Evolutionary conservation across 208 protist species (phyloP).

Genomic region (Leishmania braziliensis): DNA sequence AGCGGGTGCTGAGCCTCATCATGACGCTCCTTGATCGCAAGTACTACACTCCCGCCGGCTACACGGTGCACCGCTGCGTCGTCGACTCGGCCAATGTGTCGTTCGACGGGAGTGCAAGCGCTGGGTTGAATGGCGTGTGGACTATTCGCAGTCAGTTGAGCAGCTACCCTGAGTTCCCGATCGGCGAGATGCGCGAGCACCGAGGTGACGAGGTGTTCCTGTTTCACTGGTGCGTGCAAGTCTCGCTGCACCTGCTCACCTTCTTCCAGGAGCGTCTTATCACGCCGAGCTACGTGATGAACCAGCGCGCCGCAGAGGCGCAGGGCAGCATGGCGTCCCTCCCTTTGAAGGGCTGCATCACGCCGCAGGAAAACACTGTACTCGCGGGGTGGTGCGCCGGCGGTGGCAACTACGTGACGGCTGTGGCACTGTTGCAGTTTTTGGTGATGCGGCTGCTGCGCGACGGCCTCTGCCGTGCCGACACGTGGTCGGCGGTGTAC

Average conservation of each 20-base stretch:
- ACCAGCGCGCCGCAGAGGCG: slow-evolving; percentile 47
- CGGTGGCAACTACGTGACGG: slow-evolving; percentile 79
- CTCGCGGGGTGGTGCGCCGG: slow-evolving; percentile 58
- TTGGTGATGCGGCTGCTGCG: slow-evolving; percentile 72
- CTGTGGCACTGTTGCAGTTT: slow-evolving; percentile 76
- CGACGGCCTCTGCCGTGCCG: slow-evolving; percentile 64
- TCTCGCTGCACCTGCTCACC: slow-evolving; percentile 73
- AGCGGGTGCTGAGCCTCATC: slow-evolving; percentile 39
- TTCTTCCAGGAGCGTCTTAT: slow-evolving; percentile 84
- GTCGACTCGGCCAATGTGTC: slow-evolving; percentile 19
- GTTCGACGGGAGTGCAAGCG: background rate
- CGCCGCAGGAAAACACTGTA: slow-evolving; percentile 69
- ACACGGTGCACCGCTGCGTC: slow-evolving; percentile 34
- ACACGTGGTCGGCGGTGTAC: slow-evolving; percentile 80
- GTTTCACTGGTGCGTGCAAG: slow-evolving; percentile 82
- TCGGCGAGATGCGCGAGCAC: slow-evolving; percentile 46
- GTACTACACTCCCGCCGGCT: slow-evolving; percentile 34
- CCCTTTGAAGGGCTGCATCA: slow-evolving; percentile 58
- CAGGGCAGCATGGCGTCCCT: slow-evolving; percentile 13
- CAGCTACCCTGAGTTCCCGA: slow-evolving; percentile 58
- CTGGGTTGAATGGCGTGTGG: slow-evolving; percentile 32
- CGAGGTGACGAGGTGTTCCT: slow-evolving; percentile 78
- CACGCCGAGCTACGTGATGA: slow-evolving; percentile 65
- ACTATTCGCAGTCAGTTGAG: slow-evolving; percentile 33
- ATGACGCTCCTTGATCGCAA: slow-evolving; percentile 46